Percentiles rank a stretch among this genome's conserved stretches.
Conservation (phyloP, 495 filamentous ascomycete genomes). For the Trichocladium antarcticum region DNA sequence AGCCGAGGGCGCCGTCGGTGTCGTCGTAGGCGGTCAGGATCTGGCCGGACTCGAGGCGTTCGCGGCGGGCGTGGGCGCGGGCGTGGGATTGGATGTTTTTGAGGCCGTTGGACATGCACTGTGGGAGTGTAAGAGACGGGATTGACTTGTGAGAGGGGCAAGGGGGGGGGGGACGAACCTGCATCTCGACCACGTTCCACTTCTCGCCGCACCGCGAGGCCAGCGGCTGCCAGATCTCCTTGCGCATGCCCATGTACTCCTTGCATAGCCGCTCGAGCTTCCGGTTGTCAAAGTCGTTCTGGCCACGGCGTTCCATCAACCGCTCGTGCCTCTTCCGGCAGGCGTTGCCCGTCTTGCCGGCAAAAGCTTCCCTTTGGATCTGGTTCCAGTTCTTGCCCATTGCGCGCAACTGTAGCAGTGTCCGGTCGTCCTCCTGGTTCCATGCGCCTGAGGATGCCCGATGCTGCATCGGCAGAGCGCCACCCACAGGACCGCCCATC, state of each 20-base stretch:
- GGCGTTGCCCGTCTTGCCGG: conserved; percentile 62
- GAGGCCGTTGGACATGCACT: conserved; percentile 49
- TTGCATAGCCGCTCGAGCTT: conserved; percentile 55
- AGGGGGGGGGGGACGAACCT: conserved; percentile 38
- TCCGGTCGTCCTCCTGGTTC: conserved; percentile 53
- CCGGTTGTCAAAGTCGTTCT: conserved; percentile 56
- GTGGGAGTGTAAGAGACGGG: neutral
- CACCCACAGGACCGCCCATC: conserved; percentile 26
- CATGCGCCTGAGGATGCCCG: conserved; percentile 48
- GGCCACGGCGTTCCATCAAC: conserved; percentile 53
- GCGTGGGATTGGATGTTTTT: conserved; percentile 47
- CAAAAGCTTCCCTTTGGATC: conserved; percentile 58
- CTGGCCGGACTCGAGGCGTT: conserved; percentile 38
- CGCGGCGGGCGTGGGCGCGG: conserved; percentile 40
- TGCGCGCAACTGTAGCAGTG: conserved; percentile 49
- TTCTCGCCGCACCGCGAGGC: conserved; percentile 53
- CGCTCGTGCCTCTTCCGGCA: conserved; percentile 70
- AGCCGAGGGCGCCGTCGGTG: conserved; percentile 34
- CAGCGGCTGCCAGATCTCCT: conserved; percentile 60
- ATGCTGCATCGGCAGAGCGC: conserved; percentile 29
- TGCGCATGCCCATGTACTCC: conserved; percentile 56
- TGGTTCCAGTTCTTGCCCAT: conserved; percentile 61
- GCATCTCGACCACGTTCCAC: conserved; percentile 58
- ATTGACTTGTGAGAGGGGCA: neutral
- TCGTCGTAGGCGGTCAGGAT: conserved; percentile 37